These are phyloP conservation scores for Pulveroboletus ravenelii DNA, from an alignment of 768 basidiomycete species.

Conservation along the genomic window DNA sequence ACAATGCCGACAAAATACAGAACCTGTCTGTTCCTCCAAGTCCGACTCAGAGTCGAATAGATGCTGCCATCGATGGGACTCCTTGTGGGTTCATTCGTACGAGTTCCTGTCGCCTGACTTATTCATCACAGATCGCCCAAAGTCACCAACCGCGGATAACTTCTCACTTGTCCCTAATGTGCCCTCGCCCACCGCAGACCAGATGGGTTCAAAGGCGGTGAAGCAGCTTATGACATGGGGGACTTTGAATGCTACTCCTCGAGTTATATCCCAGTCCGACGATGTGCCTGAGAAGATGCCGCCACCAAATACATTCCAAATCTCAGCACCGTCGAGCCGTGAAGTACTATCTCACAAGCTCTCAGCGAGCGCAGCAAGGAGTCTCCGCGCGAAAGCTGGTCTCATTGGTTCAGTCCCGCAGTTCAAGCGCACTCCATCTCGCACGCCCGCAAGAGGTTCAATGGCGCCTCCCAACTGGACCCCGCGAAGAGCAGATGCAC, in stretches of 20 bases:
- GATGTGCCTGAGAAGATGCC: slow-evolving; percentile 43
- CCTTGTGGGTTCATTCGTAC: slow-evolving; percentile 59
- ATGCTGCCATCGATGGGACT: slow-evolving; percentile 89
- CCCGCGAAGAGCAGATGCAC: slow-evolving; percentile 65
- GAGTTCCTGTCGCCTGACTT: slow-evolving; percentile 3
- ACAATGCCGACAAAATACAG: slow-evolving; percentile 42
- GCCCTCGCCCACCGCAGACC: slow-evolving; percentile 81
- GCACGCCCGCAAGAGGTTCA: slow-evolving; percentile 34
- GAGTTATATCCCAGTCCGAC: slow-evolving; percentile 66
- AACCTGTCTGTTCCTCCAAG: slow-evolving; percentile 66
- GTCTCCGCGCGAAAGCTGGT: slow-evolving; percentile 71
- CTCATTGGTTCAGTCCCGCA: slow-evolving; percentile 38
- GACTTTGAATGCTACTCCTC: slow-evolving; percentile 85
- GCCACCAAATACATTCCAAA: slow-evolving; percentile 62
- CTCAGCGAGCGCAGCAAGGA: slow-evolving; percentile 76
- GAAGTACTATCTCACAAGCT: slow-evolving; percentile 80
- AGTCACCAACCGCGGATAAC: slow-evolving; percentile 47
- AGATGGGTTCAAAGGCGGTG: slow-evolving; percentile 76
- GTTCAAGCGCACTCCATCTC: slow-evolving; percentile 29
- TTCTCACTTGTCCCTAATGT: slow-evolving; percentile 80
- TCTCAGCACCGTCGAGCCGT: slow-evolving; percentile 71
- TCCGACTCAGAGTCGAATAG: slow-evolving; percentile 85
- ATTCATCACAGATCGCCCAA: slow-evolving; percentile 52
- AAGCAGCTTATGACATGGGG: slow-evolving; percentile 99
- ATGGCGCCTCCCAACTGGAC: slow-evolving; percentile 84